Base-by-base conservation (phyloP, 2,329 filamentous ascomycete genomes). In the Allantophomopsis cytisporea region DNA sequence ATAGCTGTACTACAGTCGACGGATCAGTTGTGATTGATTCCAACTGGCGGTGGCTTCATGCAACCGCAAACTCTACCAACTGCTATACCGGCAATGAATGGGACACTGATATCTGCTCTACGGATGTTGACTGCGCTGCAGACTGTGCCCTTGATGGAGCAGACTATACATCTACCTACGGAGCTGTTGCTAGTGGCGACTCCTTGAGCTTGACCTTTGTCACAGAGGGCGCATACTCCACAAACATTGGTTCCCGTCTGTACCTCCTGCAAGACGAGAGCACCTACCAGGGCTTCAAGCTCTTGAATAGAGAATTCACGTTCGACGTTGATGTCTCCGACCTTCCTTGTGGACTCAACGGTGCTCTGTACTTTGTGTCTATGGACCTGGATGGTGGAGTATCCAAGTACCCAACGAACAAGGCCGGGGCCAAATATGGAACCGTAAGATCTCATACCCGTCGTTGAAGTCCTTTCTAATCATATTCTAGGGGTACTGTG, bases 251-350 rank as follows among this genome's bases (percentile, higher is more conserved):
- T 18, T 62, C 73, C 40, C 71, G 80, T 49, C 59, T 78, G 34
- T 84, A 81, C 56, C 66, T 83, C 45, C 71, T 83, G 63, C 68
- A 70, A 48, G 61, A 65, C 38, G 70, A 76, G 35, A 64, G 63
- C 47, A 71, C 69, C 43, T 84, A 84, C 58, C 61, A 81, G 60
- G 67, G 70, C 53, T 77, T 83, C 60, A 66, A 73, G 42, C 64
- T 83, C 42, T 64, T 75, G 39, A 75, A 74, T 58, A 69, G 77
- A 52, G 80, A 84, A 58, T 77, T 84, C 60, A 78, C 76, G 40
- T 82, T 84, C 45, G 78, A 83, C 40, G 78, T 83, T 18, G 80
- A 84, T 54, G 72, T 81, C 35, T 81, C 77, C 31, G 68, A 70
- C 48, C 63, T 82, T 15, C 70, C 72, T 43, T 85, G 80, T 51